A percentile compares a stretch with the other conserved stretches of the same genome.
These are phyloP conservation scores for Scheffersomyces ergatensis DNA, from an alignment of 805 yeast genomes.

Conservation along the genomic window DNA sequence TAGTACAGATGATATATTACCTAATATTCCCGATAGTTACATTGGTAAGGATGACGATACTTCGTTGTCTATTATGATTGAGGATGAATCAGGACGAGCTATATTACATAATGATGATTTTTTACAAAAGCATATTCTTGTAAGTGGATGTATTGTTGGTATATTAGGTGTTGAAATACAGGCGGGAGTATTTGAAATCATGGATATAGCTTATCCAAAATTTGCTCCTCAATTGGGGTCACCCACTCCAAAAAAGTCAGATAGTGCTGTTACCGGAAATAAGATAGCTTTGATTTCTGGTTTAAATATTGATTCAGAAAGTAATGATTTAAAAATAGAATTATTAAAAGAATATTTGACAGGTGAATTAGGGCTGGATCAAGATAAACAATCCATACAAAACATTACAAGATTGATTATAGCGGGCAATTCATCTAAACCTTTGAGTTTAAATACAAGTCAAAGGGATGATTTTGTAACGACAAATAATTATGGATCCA, in stretches of 20 bases:
- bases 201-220: conserved; percentile 75
- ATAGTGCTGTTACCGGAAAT: too few relatives aligned
- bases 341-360: conserved; percentile 65
- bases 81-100: conserved; percentile 92
- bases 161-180: conserved; percentile 81
- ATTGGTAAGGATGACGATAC: conserved; percentile 15
- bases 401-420: conserved; percentile 54
- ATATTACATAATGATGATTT: conserved; percentile 60
- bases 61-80: conserved; percentile 59
- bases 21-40: conserved; percentile 30
- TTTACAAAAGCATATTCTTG: conserved; percentile 55
- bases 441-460: conserved; percentile 20
- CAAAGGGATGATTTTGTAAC: conserved; percentile 27
- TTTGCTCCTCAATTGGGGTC: conserved; percentile 52
- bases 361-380: conserved; percentile 59
- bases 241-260: conserved; percentile 11
- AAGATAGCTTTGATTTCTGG: conserved; percentile 80
- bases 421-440: conserved; percentile 67
- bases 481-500: conserved; percentile 48
- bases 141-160: conserved; percentile 89
- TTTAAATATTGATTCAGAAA: conserved; percentile 47
- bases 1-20: conserved; percentile 50
- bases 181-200: conserved; percentile 80
- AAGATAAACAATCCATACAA: conserved; percentile 18
- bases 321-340: conserved; percentile 41